Evolutionary conservation across 1,139 yeast genomes (phyloP).

Genomic region (Sugiyamaella sp.): DNA sequence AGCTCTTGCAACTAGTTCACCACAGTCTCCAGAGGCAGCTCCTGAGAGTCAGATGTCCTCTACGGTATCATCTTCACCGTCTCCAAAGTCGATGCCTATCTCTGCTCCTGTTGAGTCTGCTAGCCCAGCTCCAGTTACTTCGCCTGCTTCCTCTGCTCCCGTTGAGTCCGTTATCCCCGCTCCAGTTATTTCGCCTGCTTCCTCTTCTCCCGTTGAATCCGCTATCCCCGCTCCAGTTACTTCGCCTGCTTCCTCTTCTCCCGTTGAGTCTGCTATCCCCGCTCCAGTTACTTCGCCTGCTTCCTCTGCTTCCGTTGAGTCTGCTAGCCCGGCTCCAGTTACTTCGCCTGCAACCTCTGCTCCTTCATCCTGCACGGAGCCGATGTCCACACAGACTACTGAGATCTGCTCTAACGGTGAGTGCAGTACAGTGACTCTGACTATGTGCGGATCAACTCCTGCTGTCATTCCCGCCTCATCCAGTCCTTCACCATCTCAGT

Average conservation of each 20-base stretch:
- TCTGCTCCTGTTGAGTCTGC: background rate
- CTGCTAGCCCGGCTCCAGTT: background rate
- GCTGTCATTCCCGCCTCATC: background rate
- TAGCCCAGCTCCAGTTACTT: background rate
- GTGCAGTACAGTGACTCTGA: slow-evolving; percentile 5
- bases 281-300: background rate
- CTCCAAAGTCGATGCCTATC: too few species aligned
- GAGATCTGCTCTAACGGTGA: slow-evolving; percentile 8
- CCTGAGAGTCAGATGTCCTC: background rate
- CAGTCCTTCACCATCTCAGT: background rate
- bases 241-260: background rate
- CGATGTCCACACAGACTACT: slow-evolving; percentile 6
- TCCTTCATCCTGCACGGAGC: background rate
- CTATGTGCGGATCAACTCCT: background rate
- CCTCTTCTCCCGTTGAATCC: too few species aligned
- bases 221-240: too few species aligned
- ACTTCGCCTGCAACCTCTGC: background rate
- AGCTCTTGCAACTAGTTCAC: too few species aligned
- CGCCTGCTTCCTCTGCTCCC: background rate
- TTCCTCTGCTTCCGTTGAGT: background rate
- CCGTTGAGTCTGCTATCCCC: background rate
- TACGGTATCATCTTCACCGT: background rate
- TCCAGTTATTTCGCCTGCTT: background rate
- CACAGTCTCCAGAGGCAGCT: background rate
- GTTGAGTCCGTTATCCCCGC: background rate